phyloP scores from a whole-genome alignment of 2,329 filamentous ascomycete species.

The Atkinsonella texensis region DNA sequence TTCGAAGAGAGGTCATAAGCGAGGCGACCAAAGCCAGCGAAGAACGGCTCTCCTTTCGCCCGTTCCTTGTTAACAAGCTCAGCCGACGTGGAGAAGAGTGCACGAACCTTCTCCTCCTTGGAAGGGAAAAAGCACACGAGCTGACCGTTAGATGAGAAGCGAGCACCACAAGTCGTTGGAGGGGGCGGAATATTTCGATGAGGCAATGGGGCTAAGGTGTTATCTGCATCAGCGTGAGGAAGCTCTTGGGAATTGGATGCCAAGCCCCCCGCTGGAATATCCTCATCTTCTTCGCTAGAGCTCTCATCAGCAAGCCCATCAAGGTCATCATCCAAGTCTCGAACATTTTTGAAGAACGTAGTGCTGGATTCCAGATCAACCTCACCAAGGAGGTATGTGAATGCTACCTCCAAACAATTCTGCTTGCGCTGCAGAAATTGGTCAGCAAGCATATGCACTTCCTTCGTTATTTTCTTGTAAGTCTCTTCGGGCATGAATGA shows the following conservation, averaged over 20 bases:
- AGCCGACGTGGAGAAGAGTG: constrained; percentile 33
- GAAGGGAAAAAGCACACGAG: constrained; percentile 59
- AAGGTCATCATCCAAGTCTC: constrained; percentile 47
- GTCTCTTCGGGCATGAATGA: constrained; percentile 47
- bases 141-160: constrained; percentile 50
- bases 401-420: constrained; percentile 49
- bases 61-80: constrained; percentile 35
- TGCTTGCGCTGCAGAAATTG: constrained; percentile 45
- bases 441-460: constrained; percentile 43
- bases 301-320: constrained; percentile 58
- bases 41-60: constrained; percentile 41
- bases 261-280: constrained; percentile 39
- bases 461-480: constrained; percentile 37
- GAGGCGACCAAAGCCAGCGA: constrained; percentile 45
- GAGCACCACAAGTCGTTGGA: constrained; percentile 46
- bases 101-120: constrained; percentile 48
- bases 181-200: constrained; percentile 43
- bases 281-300: constrained; percentile 68
- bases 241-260: constrained; percentile 52
- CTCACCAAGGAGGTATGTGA: constrained; percentile 53
- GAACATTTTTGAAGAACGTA: constrained; percentile 50
- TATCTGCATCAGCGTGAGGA: constrained; percentile 40
- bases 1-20: constrained; percentile 38
- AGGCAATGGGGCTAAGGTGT: constrained; percentile 37
- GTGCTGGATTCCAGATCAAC: constrained; percentile 48